Base-by-base conservation (phyloP, 2,329 filamentous ascomycete genomes). In the Helotiales sp. region DNA sequence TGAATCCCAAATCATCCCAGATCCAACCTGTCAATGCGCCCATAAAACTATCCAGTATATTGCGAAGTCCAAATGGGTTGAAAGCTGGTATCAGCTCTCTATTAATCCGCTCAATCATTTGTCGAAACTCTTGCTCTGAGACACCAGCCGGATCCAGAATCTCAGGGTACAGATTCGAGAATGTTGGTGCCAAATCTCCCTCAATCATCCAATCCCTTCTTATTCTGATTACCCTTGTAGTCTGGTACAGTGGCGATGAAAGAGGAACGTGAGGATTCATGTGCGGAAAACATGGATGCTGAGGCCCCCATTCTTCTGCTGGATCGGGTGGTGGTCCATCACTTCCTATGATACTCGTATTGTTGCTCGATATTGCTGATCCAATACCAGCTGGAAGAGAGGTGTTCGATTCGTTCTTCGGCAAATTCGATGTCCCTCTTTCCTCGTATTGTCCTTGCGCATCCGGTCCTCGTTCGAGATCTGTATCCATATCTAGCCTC, bases 111-210 rank as follows among this genome's bases (percentile, higher is more conserved):
- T 92, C 86, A 55, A 99, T 85, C 29, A 98, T 77, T 10, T 81
- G 80, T 3, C 95, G 85, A 70, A 99, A 99, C 67, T 96, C 91
- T 58, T 88, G 87, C 72, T 99, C 95, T 1, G 85, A 82, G 42
- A 99, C 76, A 30, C 93, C 85, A 0, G 84, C 85, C 0, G 92
- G 91, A 64, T 97, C 93, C 7, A 99, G 79, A 57, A 99, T 96
- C 71, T 99, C 95, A 0, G 95, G 95, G 69, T 99, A 99, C 2
- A 97, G 79, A 68, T 98, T 97, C 15, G 91, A 95, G 71, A 96
- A 98, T 0, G 93, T 91, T 0, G 95, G 95, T 1, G 93, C 93
- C 27, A 96, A 77, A 73, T 99, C 95, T 33, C 93, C 95, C 60
- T 87, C 84, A 29, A 93, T 74, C 75, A 98, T 87, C 90, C 93